Evolutionary conservation across 1,284 basidiomycete genomes (phyloP).

Genomic region (Somion occarium): DNA sequence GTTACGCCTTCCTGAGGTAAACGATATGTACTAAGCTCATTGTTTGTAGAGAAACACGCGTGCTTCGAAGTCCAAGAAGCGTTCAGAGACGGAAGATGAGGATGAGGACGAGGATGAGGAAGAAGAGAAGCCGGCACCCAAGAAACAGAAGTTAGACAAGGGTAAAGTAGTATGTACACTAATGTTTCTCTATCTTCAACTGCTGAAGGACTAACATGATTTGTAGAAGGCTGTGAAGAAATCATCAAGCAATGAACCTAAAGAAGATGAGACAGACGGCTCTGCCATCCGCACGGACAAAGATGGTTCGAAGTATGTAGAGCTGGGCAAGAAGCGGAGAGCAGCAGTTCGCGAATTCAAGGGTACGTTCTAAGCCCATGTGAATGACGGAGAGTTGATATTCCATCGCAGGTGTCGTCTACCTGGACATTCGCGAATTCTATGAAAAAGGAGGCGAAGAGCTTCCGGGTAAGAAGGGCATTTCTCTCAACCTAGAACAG

Average conservation of each 20-base stretch:
- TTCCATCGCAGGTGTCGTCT: conserved; percentile 34
- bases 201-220: too few species aligned
- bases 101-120: conserved; percentile 14
- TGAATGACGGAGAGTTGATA: neutral
- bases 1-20: too few species aligned
- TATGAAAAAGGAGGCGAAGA: conserved; percentile 60
- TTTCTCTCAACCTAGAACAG: conserved; percentile 68
- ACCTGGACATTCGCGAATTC: conserved; percentile 79
- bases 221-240: neutral
- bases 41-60: too few species aligned
- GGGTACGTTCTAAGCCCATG: conserved; percentile 30
- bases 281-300: conserved; percentile 20
- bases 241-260: neutral
- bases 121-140: conserved; percentile 9
- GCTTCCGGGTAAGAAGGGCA: conserved; percentile 82
- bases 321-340: conserved; percentile 68
- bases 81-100: conserved; percentile 1
- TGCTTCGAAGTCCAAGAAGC: conserved; percentile 6
- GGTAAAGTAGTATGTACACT: conserved; percentile 1
- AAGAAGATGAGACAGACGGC: conserved; percentile 3
- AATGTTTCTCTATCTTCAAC: neutral
- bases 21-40: too few species aligned
- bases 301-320: conserved; percentile 60
- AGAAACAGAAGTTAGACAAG: conserved; percentile 11
- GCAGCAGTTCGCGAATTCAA: conserved; percentile 71